Percentiles rank a stretch among this genome's conserved stretches.
Evolutionary conservation across 257 asterid species (phyloP).

Genomic region (Solanum boliviense): DNA sequence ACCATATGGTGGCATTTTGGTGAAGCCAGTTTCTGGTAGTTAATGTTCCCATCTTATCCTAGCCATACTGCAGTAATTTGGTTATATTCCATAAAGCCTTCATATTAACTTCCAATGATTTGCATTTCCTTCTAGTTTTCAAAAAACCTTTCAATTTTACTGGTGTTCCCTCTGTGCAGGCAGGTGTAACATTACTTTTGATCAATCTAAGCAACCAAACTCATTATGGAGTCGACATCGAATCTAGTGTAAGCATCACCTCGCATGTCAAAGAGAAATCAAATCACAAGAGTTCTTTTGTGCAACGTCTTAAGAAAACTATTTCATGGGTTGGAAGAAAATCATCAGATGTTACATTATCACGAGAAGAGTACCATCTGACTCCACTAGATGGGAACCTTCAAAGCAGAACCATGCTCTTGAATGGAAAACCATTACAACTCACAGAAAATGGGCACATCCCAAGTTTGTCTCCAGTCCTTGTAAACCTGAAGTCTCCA

Average conservation of each 20-base stretch:
- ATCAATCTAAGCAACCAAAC: constrained; percentile 79
- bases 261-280: constrained; percentile 5
- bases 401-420: constrained; percentile 38
- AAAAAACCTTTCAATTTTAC: neutral
- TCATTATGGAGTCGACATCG: constrained; percentile 25
- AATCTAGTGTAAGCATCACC: constrained; percentile 14
- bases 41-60: neutral
- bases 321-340: constrained; percentile 70
- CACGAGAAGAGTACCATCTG: constrained; percentile 68
- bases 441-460: constrained; percentile 32
- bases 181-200: constrained; percentile 61
- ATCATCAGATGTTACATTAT: constrained; percentile 40
- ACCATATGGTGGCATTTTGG: neutral
- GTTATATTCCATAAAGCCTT: neutral
- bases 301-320: constrained; percentile 37
- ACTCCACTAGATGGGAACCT: constrained; percentile 52
- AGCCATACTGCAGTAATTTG: neutral
- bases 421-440: constrained; percentile 51
- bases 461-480: constrained; percentile 38
- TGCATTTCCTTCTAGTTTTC: neutral
- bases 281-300: constrained; percentile 17
- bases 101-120: neutral
- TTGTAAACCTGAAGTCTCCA: constrained; percentile 23
- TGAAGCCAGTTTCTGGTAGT: neutral
- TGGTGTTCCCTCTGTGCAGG: constrained; percentile 29